Conservation (phyloP, 345 rosid genomes). For the Citropsis articulata region DNA sequence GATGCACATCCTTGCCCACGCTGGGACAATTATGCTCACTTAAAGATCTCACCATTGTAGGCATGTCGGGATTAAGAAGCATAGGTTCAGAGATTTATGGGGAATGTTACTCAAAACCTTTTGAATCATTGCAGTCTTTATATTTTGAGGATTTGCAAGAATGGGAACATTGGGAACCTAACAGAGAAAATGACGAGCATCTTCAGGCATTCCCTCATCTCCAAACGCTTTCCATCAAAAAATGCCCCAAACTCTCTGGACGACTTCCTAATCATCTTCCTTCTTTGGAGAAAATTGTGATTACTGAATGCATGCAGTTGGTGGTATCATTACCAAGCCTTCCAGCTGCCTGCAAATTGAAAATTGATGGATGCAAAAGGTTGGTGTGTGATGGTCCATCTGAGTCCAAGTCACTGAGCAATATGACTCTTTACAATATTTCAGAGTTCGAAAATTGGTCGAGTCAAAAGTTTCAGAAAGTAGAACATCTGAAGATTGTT, state of each 20-base stretch:
- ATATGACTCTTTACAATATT: not conserved
- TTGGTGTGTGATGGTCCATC: not conserved
- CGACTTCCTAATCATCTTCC: not conserved
- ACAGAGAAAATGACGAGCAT: not conserved
- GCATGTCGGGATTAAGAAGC: not conserved
- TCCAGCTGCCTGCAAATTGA: not conserved
- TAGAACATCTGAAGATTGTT: not conserved
- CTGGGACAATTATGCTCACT: not conserved
- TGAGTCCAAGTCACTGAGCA: not conserved
- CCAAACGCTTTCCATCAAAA: not conserved
- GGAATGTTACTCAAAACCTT: not conserved
- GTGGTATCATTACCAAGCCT: not conserved
- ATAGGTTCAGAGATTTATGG: not conserved
- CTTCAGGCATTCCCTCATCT: not conserved
- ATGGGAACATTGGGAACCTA: not conserved
- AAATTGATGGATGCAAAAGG: not conserved
- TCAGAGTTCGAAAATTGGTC: not conserved
- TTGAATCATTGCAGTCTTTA: not conserved
- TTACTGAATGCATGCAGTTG: not conserved
- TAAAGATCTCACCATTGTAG: not conserved
- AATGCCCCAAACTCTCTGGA: not conserved
- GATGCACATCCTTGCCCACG: not conserved
- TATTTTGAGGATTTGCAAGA: not conserved
- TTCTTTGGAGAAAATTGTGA: not conserved
- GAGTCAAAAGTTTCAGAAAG: not conserved